These are phyloP conservation scores for Ophiostoma australiae DNA, from an alignment of 2,329 filamentous ascomycete genomes.

Conservation along the genomic window DNA sequence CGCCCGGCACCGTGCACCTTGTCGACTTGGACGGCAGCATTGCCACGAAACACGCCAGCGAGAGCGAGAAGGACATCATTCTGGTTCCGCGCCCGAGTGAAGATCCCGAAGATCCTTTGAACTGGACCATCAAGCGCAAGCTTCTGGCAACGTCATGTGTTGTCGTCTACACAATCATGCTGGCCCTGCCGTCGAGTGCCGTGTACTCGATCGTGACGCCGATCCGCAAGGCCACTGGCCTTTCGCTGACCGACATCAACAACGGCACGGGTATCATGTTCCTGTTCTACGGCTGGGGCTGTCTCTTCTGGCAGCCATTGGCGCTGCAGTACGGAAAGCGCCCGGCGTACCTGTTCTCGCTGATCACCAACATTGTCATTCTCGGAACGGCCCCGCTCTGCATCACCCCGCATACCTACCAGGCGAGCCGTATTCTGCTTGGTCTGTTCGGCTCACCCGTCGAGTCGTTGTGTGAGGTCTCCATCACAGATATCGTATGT, in stretches of 20 bases:
- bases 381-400: constrained; percentile 32
- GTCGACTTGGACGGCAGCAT: constrained; percentile 12
- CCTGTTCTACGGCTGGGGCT: constrained; percentile 41
- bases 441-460: constrained; percentile 44
- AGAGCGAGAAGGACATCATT: constrained; percentile 35
- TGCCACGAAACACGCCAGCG: neutral
- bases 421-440: constrained; percentile 42
- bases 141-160: constrained; percentile 34
- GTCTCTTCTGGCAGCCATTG: constrained; percentile 46
- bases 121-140: constrained; percentile 50
- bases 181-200: constrained; percentile 44
- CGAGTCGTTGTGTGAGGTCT: constrained; percentile 43
- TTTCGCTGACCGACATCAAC: constrained; percentile 43
- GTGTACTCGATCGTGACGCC: constrained; percentile 48
- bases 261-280: constrained; percentile 46
- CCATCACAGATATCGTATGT: constrained; percentile 27
- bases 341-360: constrained; percentile 28
- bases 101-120: constrained; percentile 48
- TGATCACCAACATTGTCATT: constrained; percentile 32
- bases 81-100: constrained; percentile 39
- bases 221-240: constrained; percentile 42
- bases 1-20: constrained; percentile 12
- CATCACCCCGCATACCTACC: constrained; percentile 32
- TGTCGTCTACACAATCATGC: constrained; percentile 42
- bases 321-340: constrained; percentile 41